These are phyloP conservation scores for Selaginella tamariscina DNA, from an alignment of 75 land plant genomes.

Conservation along the genomic window DNA sequence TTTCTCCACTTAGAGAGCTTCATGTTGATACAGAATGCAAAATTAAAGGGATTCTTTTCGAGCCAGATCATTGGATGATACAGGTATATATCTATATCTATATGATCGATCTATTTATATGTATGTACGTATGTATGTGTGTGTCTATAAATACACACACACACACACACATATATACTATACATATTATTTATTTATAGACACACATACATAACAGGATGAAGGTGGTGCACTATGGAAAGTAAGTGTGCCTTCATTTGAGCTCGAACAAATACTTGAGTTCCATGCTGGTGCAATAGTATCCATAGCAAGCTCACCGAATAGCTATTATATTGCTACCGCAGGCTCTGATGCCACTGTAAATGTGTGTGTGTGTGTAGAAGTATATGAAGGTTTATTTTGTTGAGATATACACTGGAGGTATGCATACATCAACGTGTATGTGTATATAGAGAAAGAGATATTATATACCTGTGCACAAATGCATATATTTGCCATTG, in stretches of 20 bases:
- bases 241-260: conserved; percentile 26
- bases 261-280: conserved; percentile 30
- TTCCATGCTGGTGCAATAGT: conserved; percentile 32
- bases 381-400: neutral
- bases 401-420: no score
- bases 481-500: no score
- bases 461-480: no score
- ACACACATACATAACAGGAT: conserved; percentile 22
- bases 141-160: no score
- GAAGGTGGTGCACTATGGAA: conserved; percentile 35
- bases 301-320: conserved; percentile 28
- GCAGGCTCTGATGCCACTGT: conserved; percentile 37
- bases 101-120: no score
- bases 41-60: conserved; percentile 30
- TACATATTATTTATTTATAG: no score
- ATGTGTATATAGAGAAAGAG: no score
- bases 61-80: conserved; percentile 35
- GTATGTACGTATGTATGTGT: no score
- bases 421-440: no score
- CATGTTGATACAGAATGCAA: conserved; percentile 24
- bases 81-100: conserved; percentile 21
- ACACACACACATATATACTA: no score
- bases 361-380: no score
- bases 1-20: conserved; percentile 28
- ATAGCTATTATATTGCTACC: conserved; percentile 21